phyloP scores from a whole-genome alignment of 495 filamentous ascomycete genomes.

The Trichoderma orchidacearum region DNA sequence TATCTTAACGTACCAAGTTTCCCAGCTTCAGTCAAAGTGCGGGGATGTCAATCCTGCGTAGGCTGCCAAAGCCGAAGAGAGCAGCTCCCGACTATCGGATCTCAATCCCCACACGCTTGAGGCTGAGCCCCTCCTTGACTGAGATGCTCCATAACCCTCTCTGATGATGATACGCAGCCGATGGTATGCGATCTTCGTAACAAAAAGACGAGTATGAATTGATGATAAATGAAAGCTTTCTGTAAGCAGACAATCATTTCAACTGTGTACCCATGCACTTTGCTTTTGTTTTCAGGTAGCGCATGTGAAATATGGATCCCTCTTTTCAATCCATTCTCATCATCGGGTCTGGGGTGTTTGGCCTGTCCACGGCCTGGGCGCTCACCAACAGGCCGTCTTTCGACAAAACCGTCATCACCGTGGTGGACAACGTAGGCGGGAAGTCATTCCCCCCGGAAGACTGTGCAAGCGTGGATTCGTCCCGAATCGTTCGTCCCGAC shows the following conservation, averaged over 20 bases:
- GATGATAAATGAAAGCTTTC: background rate
- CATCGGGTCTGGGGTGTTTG: constrained; percentile 66
- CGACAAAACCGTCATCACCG: constrained; percentile 40
- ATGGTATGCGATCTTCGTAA: background rate
- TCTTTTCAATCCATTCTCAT: constrained; percentile 50
- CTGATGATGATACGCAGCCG: background rate
- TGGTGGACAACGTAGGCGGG: constrained; percentile 44
- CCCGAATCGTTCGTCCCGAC: constrained; percentile 70
- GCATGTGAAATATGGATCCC: background rate
- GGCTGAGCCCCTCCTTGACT: background rate
- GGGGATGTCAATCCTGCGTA: too few relatives aligned
- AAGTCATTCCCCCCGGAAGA: constrained; percentile 50
- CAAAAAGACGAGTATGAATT: background rate
- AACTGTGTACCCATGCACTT: too few relatives aligned
- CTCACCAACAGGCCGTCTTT: constrained; percentile 43
- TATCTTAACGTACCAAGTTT: too few relatives aligned
- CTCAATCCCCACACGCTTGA: too few relatives aligned
- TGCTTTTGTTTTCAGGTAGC: background rate
- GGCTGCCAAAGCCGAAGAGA: background rate
- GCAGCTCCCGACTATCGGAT: background rate
- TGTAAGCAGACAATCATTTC: background rate
- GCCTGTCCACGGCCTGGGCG: constrained; percentile 53
- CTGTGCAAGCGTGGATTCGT: constrained; percentile 59
- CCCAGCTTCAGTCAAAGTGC: too few relatives aligned
- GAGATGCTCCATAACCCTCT: background rate